A percentile compares a stretch with the other conserved stretches of the same genome.
These are phyloP conservation scores for Albophoma yamanashiensis DNA, from an alignment of 2,329 filamentous ascomycete species.

Conservation along the genomic window DNA sequence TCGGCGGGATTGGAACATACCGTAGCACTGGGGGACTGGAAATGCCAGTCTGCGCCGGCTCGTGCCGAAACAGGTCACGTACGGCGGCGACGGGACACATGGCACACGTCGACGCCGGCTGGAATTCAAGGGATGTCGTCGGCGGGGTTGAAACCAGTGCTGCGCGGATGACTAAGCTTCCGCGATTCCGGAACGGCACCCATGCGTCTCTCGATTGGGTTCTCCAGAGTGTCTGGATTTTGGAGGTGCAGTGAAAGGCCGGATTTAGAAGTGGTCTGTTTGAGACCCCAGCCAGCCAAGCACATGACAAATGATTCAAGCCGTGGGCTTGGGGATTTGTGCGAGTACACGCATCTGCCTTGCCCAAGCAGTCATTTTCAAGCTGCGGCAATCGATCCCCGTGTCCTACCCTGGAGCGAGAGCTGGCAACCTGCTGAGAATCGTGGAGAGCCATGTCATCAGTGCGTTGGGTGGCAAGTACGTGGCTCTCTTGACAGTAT, in stretches of 20 bases:
- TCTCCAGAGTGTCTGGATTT: not conserved
- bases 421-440: no score
- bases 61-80: not conserved
- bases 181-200: not conserved
- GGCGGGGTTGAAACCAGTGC: not conserved
- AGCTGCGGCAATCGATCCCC: no score
- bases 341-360: no score
- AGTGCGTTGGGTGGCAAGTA: no score
- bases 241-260: not conserved
- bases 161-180: not conserved
- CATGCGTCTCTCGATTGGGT: not conserved
- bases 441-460: no score
- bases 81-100: not conserved
- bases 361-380: no score
- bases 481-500: not conserved
- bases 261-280: not conserved
- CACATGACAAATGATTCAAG: no score
- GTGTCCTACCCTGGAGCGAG: no score
- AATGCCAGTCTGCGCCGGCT: not conserved
- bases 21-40: not conserved
- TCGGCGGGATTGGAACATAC: not conserved
- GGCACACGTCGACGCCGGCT: not conserved
- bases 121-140: constrained; percentile 7
- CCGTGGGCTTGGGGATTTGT: no score
- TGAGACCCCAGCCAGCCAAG: not conserved